Evolutionary conservation across 257 asterid genomes (phyloP).

Genomic region (Solanum paucissectum): DNA sequence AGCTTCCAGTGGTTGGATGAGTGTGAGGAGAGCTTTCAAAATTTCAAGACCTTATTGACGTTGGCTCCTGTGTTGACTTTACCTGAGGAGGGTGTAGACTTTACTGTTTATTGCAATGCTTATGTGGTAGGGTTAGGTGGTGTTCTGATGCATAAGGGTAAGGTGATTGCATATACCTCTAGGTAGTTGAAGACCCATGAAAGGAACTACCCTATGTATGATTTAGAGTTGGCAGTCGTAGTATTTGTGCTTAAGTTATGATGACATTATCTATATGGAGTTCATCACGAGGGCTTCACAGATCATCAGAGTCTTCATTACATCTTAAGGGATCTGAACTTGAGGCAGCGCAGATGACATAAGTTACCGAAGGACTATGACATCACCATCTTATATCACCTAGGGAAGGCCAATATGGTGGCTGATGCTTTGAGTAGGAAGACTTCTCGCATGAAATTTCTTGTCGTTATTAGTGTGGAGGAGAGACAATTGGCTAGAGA

Average conservation of each 20-base stretch:
- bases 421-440: neutral
- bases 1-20: neutral
- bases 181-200: too few species aligned
- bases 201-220: too few species aligned
- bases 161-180: too few species aligned
- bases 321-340: neutral
- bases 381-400: neutral
- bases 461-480: neutral
- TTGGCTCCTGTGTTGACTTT: neutral
- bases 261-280: too few species aligned
- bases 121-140: too few species aligned
- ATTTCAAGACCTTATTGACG: neutral
- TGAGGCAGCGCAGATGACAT: neutral
- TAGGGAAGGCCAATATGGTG: neutral
- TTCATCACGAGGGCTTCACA: too few species aligned
- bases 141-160: too few species aligned
- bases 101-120: too few species aligned
- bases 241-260: too few species aligned
- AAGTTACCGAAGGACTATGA: neutral
- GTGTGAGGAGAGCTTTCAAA: neutral
- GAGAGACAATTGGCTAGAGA: neutral
- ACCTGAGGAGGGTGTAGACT: neutral
- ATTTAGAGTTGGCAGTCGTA: too few species aligned
- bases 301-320: too few species aligned
- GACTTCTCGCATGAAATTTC: too few species aligned